Evolutionary conservation across 805 yeast species (phyloP).

Genomic region (Danielozyma ontarioensis): DNA sequence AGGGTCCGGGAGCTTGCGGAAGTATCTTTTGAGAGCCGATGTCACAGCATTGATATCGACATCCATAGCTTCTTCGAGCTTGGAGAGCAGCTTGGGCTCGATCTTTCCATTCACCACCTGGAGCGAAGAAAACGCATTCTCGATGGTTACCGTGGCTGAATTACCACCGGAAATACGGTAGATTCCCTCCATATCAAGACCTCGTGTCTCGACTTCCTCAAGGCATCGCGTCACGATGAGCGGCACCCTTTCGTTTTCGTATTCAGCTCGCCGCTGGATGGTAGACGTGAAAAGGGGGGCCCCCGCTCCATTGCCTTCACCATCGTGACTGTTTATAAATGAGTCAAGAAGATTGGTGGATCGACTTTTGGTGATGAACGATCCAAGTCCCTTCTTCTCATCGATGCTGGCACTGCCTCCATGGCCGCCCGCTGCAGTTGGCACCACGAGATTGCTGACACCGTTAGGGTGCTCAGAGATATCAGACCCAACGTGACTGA

Average conservation of each 20-base stretch:
- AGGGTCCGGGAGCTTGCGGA: conserved; percentile 81
- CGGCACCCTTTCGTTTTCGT: conserved; percentile 65
- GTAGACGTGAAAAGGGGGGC: conserved; percentile 45
- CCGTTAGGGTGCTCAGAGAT: conserved; percentile 1
- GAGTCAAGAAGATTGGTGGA: conserved; percentile 43
- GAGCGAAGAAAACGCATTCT: conserved; percentile 27
- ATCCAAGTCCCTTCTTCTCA: conserved; percentile 11
- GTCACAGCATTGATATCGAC: conserved; percentile 86
- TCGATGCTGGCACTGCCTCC: too few species aligned
- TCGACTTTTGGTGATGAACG: conserved; percentile 36
- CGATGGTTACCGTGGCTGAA: conserved; percentile 53
- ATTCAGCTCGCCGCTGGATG: conserved; percentile 55
- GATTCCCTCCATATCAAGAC: conserved; percentile 77
- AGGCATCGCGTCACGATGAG: conserved; percentile 66
- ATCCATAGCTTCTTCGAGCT: conserved; percentile 31
- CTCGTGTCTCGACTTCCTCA: conserved; percentile 70
- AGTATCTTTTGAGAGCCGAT: conserved; percentile 79
- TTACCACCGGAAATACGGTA: conserved; percentile 87
- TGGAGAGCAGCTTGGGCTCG: conserved; percentile 29
- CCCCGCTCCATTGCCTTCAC: conserved; percentile 4
- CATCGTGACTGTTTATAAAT: conserved; percentile 5
- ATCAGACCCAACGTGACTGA: conserved; percentile 16
- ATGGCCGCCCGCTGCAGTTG: conserved; percentile 2
- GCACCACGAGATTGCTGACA: conserved; percentile 1
- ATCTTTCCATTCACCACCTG: not conserved